These are phyloP conservation scores for Oryza australiensis DNA, from an alignment of 176 grass and related monocot species.

Conservation along the genomic window DNA sequence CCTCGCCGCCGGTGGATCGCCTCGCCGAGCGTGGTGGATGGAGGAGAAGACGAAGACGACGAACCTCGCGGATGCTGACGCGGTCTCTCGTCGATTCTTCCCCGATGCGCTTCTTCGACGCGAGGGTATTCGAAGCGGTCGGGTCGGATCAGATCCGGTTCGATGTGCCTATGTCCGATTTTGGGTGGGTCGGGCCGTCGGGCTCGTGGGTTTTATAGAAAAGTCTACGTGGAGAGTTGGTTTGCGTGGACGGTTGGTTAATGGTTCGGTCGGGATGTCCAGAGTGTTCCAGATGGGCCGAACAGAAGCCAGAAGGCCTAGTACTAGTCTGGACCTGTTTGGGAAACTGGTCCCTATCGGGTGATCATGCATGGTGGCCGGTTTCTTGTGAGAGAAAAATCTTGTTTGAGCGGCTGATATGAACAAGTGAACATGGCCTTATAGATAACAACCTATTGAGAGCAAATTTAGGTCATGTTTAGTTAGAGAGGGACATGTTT, in stretches of 20 bases:
- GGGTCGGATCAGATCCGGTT: no score
- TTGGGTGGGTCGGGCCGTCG: neutral
- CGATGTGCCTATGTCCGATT: no score
- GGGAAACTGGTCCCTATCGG: no score
- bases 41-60: neutral
- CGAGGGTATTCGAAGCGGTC: neutral
- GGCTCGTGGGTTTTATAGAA: neutral
- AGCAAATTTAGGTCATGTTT: no score
- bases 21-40: neutral
- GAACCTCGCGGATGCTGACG: neutral
- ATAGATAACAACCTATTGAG: no score
- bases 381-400: no score
- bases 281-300: slow-evolving; percentile 23
- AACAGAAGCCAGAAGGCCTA: neutral
- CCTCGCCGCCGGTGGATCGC: slow-evolving; percentile 26
- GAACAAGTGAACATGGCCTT: no score
- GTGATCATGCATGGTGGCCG: no score
- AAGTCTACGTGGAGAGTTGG: neutral
- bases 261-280: neutral
- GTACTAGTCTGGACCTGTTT: no score
- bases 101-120: neutral
- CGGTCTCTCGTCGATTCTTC: neutral
- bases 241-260: neutral
- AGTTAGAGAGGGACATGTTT: no score
- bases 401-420: no score